Conservation (phyloP, 148 eudicot genomes). For the Camellia sinensis region DNA sequence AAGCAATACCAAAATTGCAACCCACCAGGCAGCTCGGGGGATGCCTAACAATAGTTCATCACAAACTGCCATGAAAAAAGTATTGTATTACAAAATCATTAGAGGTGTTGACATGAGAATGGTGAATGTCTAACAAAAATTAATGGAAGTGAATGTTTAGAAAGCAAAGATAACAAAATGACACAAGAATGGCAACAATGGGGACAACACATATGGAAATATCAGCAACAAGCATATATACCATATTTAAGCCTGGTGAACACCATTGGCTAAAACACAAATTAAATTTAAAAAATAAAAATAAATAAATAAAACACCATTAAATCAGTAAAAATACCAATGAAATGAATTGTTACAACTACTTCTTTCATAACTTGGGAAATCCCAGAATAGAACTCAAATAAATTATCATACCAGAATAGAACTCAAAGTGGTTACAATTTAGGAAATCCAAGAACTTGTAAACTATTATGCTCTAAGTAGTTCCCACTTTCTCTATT, state of each 20-base stretch:
- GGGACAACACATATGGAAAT: not conserved
- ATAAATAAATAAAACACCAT: not conserved
- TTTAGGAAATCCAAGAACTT: not conserved
- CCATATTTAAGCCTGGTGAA: not conserved
- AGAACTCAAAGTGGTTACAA: no score
- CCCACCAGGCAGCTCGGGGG: constrained; percentile 75
- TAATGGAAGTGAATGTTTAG: not conserved
- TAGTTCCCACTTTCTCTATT: not conserved
- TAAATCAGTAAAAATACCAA: not conserved
- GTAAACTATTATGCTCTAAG: not conserved
- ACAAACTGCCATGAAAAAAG: constrained; percentile 58
- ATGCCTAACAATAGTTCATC: constrained; percentile 79
- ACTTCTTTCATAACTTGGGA: not conserved
- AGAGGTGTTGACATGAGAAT: not conserved
- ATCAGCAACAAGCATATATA: not conserved
- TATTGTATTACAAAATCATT: not conserved
- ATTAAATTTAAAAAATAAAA: no score
- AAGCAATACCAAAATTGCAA: constrained; percentile 54
- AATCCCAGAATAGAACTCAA: no score
- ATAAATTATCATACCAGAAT: no score
- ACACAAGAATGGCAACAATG: not conserved
- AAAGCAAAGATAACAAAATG: not conserved
- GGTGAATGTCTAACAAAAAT: not conserved
- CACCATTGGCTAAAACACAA: not conserved
- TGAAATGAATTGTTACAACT: not conserved